A percentile compares a stretch with the other conserved stretches of the same genome.
Evolutionary conservation across 148 eudicot genomes (phyloP).

Genomic region (Heliamphora exappendiculata): DNA sequence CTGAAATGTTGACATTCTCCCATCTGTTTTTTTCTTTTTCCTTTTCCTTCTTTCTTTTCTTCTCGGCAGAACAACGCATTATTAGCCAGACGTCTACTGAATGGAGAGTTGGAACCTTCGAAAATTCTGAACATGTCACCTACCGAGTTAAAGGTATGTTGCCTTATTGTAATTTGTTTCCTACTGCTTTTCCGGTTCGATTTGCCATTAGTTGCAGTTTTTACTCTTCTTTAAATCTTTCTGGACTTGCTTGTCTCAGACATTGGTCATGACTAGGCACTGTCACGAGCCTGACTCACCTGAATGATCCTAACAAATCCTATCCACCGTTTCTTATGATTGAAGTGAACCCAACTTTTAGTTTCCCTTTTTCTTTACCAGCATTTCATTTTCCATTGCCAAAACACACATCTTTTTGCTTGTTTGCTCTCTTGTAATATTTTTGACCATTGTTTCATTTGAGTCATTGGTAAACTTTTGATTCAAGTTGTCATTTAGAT

Average conservation of each 20-base stretch:
- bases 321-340: too few species aligned
- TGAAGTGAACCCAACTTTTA: too few species aligned
- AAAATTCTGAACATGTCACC: conserved; percentile 82
- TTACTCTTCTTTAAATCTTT: not conserved
- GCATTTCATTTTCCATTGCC: too few species aligned
- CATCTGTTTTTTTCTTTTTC: not conserved
- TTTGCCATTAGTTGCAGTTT: not conserved
- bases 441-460: too few species aligned
- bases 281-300: too few species aligned
- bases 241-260: not conserved
- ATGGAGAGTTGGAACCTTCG: conserved; percentile 74
- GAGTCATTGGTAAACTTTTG: too few species aligned
- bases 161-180: not conserved
- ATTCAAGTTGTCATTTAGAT: too few species aligned
- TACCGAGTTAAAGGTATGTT: conserved; percentile 70
- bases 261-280: too few species aligned
- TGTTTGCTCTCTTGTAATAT: too few species aligned
- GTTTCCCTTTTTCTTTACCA: too few species aligned
- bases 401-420: too few species aligned
- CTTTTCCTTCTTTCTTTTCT: conserved; percentile 2
- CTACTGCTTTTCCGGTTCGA: not conserved
- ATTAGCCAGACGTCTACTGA: conserved; percentile 65
- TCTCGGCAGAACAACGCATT: conserved; percentile 47
- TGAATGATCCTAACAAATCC: too few species aligned
- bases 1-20: not conserved